phyloP scores from a whole-genome alignment of 768 basidiomycete species.

The Mycena albidolilacea region DNA sequence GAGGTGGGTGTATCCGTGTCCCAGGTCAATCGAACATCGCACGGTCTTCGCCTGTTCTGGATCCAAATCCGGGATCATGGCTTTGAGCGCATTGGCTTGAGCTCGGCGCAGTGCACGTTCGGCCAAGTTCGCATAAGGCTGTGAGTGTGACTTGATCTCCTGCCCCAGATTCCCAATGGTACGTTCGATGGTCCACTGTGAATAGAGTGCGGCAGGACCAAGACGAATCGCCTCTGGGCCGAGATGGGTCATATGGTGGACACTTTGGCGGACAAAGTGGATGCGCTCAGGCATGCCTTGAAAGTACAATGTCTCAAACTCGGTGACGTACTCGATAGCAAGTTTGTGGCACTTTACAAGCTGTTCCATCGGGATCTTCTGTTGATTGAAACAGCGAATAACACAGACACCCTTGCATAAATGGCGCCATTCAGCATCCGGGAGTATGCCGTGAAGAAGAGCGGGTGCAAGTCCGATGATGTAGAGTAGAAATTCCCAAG shows the following conservation, averaged over 20 bases:
- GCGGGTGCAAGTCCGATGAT: not conserved
- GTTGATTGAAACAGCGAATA: not conserved
- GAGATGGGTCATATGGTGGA: not conserved
- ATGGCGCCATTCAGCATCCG: not conserved
- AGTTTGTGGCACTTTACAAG: not conserved
- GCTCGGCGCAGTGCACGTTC: not conserved
- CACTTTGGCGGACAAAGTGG: not conserved
- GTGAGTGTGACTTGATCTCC: not conserved
- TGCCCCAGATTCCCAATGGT: not conserved
- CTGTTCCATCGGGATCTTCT: not conserved
- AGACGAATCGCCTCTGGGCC: not conserved
- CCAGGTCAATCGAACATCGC: not conserved
- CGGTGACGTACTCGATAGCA: not conserved
- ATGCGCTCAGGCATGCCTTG: not conserved
- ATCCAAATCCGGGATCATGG: not conserved
- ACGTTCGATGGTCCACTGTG: not conserved
- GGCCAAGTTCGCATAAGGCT: not conserved
- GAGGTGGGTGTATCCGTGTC: not conserved
- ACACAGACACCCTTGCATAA: not conserved
- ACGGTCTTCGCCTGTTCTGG: not conserved
- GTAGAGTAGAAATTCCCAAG: not conserved
- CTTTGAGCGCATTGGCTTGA: not conserved
- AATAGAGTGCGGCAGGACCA: not conserved
- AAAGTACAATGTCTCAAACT: not conserved
- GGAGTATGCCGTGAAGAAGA: not conserved